Percentiles rank a stretch among this genome's conserved stretches.
Conservation (phyloP, 2,329 filamentous ascomycete genomes). For the Cladosporium halotolerans region DNA sequence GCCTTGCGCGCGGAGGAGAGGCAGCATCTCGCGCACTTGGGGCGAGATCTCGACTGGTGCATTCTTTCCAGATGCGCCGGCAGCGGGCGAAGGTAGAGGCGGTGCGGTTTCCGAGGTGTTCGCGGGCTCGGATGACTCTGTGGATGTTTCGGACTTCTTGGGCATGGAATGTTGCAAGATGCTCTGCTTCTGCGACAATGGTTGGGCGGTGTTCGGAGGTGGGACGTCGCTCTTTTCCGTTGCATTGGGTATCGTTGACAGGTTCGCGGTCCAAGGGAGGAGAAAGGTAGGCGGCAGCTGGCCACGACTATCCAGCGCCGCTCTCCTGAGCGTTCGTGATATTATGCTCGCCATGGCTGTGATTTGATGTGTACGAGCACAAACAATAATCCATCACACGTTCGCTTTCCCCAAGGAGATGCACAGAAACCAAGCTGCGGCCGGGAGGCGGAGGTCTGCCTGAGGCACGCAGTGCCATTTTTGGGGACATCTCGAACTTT, state of each 20-base stretch:
- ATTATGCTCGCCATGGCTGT: slow-evolving; percentile 32
- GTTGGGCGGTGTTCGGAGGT: slow-evolving; percentile 23
- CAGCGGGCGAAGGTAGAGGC: slow-evolving; percentile 25
- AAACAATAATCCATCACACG: not conserved
- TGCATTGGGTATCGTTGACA: slow-evolving; percentile 32
- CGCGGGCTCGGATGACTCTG: slow-evolving; percentile 25
- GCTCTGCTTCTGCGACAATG: not conserved
- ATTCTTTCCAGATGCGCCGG: slow-evolving; percentile 21
- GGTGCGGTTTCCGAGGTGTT: slow-evolving; percentile 36
- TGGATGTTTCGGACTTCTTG: not conserved
- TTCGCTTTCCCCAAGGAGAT: too few relatives aligned
- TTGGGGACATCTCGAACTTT: too few relatives aligned
- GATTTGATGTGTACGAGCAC: not conserved
- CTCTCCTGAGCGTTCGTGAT: slow-evolving; percentile 54
- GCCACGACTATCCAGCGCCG: slow-evolving; percentile 55
- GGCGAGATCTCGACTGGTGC: slow-evolving; percentile 21
- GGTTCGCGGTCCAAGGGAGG: slow-evolving; percentile 45
- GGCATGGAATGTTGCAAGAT: not conserved
- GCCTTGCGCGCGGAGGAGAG: slow-evolving; percentile 65
- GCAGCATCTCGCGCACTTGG: slow-evolving; percentile 55
- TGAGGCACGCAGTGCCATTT: too few relatives aligned
- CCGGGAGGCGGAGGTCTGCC: too few relatives aligned
- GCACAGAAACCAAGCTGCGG: too few relatives aligned
- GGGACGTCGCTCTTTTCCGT: slow-evolving; percentile 31
- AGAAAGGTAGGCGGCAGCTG: slow-evolving; percentile 47